Conservation (phyloP, 768 basidiomycete genomes). For the Pleurotus sapidus region DNA sequence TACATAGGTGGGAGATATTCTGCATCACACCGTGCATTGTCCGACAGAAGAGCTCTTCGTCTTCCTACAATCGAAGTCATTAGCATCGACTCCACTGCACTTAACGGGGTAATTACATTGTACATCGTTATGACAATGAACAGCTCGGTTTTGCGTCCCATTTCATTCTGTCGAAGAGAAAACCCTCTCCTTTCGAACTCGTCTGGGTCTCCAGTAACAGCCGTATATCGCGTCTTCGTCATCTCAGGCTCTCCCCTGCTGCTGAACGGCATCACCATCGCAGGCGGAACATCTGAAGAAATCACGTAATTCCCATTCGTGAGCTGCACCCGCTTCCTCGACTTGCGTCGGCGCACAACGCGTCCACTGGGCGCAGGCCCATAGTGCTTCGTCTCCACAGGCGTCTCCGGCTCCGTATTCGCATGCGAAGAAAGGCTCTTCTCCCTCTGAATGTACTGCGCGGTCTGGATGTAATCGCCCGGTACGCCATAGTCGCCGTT, state of each 20-base stretch:
- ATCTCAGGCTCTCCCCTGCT: constrained; percentile 71
- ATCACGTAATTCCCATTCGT: constrained; percentile 89
- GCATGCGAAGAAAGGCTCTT: constrained; percentile 37
- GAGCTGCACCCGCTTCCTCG: constrained; percentile 77
- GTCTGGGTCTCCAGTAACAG: constrained; percentile 92
- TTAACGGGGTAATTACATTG: constrained; percentile 54
- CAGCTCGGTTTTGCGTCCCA: constrained; percentile 78
- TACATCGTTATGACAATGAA: constrained; percentile 97
- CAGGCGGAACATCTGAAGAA: constrained; percentile 80
- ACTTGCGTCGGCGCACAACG: constrained; percentile 68
- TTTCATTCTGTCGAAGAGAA: constrained; percentile 81
- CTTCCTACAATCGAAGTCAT: constrained; percentile 48
- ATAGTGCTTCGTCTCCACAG: constrained; percentile 74
- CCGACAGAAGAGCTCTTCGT: constrained; percentile 87
- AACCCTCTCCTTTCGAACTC: constrained; percentile 84
- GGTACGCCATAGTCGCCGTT: constrained; percentile 13
- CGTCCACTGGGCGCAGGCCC: constrained; percentile 85
- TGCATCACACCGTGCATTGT: constrained; percentile 95
- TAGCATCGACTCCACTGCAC: constrained; percentile 2
- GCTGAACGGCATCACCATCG: constrained; percentile 62
- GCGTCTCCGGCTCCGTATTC: constrained; percentile 46
- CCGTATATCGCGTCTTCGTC: constrained; percentile 75
- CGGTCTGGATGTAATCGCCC: constrained; percentile 26
- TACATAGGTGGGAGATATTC: constrained; percentile 77
- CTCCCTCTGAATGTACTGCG: constrained; percentile 40